These are phyloP conservation scores for Solanum ahanhuiri DNA, from an alignment of 257 asterid genomes.

Conservation along the genomic window DNA sequence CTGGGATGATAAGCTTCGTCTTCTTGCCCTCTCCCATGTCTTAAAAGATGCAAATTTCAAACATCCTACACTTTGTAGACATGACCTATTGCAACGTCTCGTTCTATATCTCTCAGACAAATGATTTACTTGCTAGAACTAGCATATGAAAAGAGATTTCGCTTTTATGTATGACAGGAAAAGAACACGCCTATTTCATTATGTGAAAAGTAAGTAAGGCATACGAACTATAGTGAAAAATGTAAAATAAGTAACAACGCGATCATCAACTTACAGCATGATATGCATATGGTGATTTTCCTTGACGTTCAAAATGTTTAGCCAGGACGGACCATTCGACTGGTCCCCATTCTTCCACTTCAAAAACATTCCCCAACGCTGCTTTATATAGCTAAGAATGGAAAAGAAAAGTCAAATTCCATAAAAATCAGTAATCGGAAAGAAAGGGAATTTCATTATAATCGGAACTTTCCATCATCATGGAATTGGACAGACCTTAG, in stretches of 20 bases:
- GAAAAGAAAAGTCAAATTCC: not conserved
- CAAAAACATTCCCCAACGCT: conserved; percentile 74
- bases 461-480: not conserved
- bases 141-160: not conserved
- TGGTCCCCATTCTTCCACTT: conserved; percentile 91
- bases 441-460: not conserved
- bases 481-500: conserved; percentile 39
- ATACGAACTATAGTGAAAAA: not conserved
- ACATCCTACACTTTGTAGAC: not conserved
- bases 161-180: not conserved
- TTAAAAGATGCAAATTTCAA: not conserved
- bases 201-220: not conserved
- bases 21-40: not conserved
- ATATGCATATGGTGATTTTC: conserved; percentile 87
- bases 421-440: not conserved
- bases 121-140: not conserved
- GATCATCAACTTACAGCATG: conserved; percentile 70
- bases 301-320: conserved; percentile 93
- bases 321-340: conserved; percentile 86
- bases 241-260: not conserved
- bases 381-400: conserved; percentile 57
- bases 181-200: not conserved
- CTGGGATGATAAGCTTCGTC: not conserved
- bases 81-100: not conserved
- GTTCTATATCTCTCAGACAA: not conserved